Evolutionary conservation across 2,329 filamentous ascomycete genomes (phyloP).

Genomic region (Trichoderma asperellum): DNA sequence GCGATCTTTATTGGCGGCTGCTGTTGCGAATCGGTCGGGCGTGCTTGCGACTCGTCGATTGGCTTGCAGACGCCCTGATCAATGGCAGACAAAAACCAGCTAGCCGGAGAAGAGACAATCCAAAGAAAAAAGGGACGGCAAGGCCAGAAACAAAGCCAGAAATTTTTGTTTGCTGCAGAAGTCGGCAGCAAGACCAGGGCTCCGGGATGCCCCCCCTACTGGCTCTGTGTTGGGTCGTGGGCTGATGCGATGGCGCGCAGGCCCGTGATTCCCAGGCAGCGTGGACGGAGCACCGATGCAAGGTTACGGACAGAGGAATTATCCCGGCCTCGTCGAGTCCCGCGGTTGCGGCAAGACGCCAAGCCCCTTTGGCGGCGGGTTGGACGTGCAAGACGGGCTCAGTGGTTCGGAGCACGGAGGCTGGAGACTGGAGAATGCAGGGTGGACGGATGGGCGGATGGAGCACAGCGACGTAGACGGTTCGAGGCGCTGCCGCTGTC

Average conservation of each 20-base stretch:
- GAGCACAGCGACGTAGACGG: slow-evolving; percentile 6
- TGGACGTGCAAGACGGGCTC: not conserved
- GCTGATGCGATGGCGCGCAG: slow-evolving; percentile 24
- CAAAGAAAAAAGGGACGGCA: slow-evolving; percentile 10
- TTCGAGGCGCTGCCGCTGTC: not conserved
- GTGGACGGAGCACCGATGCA: slow-evolving; percentile 12
- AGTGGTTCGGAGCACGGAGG: slow-evolving; percentile 18
- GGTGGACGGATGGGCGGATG: not conserved
- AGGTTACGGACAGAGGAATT: not conserved
- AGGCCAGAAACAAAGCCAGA: not conserved
- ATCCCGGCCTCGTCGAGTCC: slow-evolving; percentile 13
- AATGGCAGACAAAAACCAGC: not conserved
- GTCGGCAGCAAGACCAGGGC: not conserved
- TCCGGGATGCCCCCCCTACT: slow-evolving; percentile 3
- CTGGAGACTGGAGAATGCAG: not conserved
- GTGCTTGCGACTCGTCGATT: not conserved
- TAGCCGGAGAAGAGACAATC: not conserved
- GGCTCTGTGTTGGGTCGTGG: not conserved
- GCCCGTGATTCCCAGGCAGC: slow-evolving; percentile 12
- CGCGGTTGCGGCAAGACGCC: slow-evolving; percentile 22
- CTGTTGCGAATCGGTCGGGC: slow-evolving; percentile 14
- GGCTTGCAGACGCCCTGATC: slow-evolving; percentile 4
- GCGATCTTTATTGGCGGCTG: slow-evolving; percentile 15
- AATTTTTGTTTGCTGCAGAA: not conserved
- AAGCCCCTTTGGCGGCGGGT: slow-evolving; percentile 15